phyloP scores from a whole-genome alignment of 352 stramenopile species.

The Pythium insidiosum region DNA sequence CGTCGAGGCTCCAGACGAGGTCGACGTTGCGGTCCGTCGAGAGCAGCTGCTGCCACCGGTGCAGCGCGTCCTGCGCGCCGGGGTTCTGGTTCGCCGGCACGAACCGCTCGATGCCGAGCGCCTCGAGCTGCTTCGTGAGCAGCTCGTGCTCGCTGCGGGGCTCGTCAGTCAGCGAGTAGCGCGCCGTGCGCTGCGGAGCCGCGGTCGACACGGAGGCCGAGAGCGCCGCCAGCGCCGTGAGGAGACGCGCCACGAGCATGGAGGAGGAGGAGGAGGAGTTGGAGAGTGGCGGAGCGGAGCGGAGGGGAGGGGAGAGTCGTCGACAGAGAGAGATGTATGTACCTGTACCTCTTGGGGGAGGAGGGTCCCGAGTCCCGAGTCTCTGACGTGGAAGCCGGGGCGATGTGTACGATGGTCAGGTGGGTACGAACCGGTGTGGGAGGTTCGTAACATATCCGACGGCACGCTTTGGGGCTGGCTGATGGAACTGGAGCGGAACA shows the following conservation, averaged over 20 bases:
- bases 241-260: background rate
- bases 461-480: too few relatives aligned
- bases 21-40: slow-evolving; percentile 42
- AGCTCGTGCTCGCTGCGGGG: slow-evolving; percentile 23
- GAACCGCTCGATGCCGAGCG: slow-evolving; percentile 48
- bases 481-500: too few relatives aligned
- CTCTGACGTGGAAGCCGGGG: too few relatives aligned
- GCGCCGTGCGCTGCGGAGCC: too few relatives aligned
- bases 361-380: too few relatives aligned
- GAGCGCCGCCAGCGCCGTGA: slow-evolving; percentile 3
- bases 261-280: background rate
- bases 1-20: slow-evolving; percentile 49
- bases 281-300: background rate
- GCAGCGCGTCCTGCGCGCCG: slow-evolving; percentile 7
- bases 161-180: slow-evolving; percentile 45
- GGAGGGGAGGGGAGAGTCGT: background rate
- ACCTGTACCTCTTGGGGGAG: too few relatives aligned
- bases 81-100: slow-evolving; percentile 12
- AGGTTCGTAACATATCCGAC: too few relatives aligned
- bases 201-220: too few relatives aligned
- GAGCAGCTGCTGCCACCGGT: slow-evolving; percentile 32
- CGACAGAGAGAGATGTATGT: too few relatives aligned
- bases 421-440: too few relatives aligned
- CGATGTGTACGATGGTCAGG: too few relatives aligned
- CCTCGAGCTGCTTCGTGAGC: slow-evolving; percentile 38